Base-by-base conservation (phyloP, 176 grass and related monocot genomes). In the Oryza nivara region DNA sequence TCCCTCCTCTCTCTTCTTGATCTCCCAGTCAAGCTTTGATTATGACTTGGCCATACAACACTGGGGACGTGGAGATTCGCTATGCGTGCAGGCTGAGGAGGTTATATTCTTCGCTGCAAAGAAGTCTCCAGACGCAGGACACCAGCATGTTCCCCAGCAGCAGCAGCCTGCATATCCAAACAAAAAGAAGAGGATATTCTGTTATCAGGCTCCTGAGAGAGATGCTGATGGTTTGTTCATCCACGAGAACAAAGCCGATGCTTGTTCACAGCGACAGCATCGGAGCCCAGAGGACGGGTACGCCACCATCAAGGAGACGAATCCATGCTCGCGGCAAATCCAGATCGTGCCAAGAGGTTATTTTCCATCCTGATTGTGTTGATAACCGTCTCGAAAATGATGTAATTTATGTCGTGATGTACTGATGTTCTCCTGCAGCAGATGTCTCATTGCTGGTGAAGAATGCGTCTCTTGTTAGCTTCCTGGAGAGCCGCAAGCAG, bases 401-500 rank as follows among this genome's bases (percentile, higher is more conserved):
- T 20, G 5, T 58, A 4, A 58, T 17, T 58, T 20, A n/a, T 58
- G 54, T 17, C 15, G 14, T 17, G 15, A 52, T 41, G 40, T 41
- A 41, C 6, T 49, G 22, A 58, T 78, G 4, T n/a, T 79, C 9
- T 19, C 40, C 36, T 72, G 68, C 3, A 32, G 25, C 68, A 94
- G 92, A 80, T 88, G 80, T 92, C 74, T 85, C 85, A 38, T 15
- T 56, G 52, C 87, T 81, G 65, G 90, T 86, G 84, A 76, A 86
- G 68, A 92, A 88, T 70, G 86, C 80, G 22, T 97, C 92, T 44
- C 83, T 94, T 15, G 85, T 84, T 7, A 83, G 92, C 72, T 97
- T 97, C 88, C 67, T 97, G 25, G 65, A 94, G 65, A 89, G 79
- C 68, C 90, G 92, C 66, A 94, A 85, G 74, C 85, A 92, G 61